Conservation (phyloP, 2,329 filamentous ascomycete species). For the Pseudogymnoascus sp. region DNA sequence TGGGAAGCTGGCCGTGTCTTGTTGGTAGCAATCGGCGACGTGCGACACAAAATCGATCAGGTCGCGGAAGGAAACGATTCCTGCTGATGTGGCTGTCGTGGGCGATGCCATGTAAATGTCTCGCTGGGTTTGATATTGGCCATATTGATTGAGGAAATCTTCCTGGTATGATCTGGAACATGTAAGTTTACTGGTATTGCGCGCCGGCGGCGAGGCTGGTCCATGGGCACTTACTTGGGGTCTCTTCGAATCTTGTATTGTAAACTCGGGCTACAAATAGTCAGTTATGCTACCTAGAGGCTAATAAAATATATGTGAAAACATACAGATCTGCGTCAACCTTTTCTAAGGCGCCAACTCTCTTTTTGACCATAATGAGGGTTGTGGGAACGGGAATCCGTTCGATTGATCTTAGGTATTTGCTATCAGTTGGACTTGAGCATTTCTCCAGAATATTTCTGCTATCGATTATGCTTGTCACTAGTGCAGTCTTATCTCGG, state of each 20-base stretch:
- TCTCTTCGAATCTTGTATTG: conserved; percentile 89
- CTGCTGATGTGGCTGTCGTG: conserved; percentile 65
- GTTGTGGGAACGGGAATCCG: conserved; percentile 9
- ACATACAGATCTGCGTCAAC: conserved; percentile 75
- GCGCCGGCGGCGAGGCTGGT: neutral
- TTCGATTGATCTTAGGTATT: conserved; percentile 11
- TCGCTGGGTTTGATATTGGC: conserved; percentile 83
- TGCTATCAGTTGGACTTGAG: neutral
- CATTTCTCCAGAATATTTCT: conserved; percentile 22
- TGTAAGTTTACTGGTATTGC: conserved; percentile 5
- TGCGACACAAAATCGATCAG: conserved; percentile 91
- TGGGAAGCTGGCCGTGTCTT: conserved; percentile 68
- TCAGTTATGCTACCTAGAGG: conserved; percentile 22
- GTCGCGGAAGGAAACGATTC: conserved; percentile 77
- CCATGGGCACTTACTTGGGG: conserved; percentile 51
- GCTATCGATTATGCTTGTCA: conserved; percentile 22
- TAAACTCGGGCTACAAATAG: conserved; percentile 57
- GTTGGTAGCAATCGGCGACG: conserved; percentile 86
- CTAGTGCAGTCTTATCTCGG: neutral
- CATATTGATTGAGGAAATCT: conserved; percentile 80
- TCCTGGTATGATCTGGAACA: conserved; percentile 68
- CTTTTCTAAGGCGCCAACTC: conserved; percentile 88
- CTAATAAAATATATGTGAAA: conserved; percentile 13
- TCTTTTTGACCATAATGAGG: conserved; percentile 67
- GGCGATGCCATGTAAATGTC: conserved; percentile 88